Conservation (phyloP, 768 basidiomycete genomes). For the Glaciozyma martinii region DNA sequence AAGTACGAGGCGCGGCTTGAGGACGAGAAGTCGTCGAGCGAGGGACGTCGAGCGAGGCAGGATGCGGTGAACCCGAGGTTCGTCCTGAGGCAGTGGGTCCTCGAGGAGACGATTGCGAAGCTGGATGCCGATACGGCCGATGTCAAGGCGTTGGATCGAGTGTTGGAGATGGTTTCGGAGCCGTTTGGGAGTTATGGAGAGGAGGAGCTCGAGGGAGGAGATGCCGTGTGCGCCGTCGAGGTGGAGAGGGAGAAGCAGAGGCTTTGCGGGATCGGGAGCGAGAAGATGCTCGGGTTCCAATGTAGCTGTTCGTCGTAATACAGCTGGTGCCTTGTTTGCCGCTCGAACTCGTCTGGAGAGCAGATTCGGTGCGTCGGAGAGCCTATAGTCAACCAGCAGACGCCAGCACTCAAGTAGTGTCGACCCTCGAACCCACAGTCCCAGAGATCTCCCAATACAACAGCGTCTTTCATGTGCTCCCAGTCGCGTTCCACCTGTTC, state of each 20-base stretch:
- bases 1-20: slow-evolving; percentile 50
- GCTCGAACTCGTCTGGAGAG: no score
- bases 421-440: no score
- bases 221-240: background rate
- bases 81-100: slow-evolving; percentile 85
- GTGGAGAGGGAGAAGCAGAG: slow-evolving; percentile 29
- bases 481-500: no score
- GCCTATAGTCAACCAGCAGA: no score
- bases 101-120: slow-evolving; percentile 79
- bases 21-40: slow-evolving; percentile 5
- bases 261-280: slow-evolving; percentile 26
- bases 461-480: no score
- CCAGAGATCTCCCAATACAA: no score
- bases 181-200: slow-evolving; percentile 86
- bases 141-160: slow-evolving; percentile 55
- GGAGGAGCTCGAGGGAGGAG: slow-evolving; percentile 47
- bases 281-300: slow-evolving; percentile 33
- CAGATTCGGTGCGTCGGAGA: no score
- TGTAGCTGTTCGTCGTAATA: slow-evolving; percentile 16
- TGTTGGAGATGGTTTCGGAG: slow-evolving; percentile 78
- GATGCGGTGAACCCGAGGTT: slow-evolving; percentile 74
- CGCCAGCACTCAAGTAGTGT: no score
- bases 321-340: no score
- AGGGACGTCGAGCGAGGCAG: slow-evolving; percentile 47
- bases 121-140: slow-evolving; percentile 52